Conservation (phyloP, 306 rosid genomes). For the Clitoria ternatea region DNA sequence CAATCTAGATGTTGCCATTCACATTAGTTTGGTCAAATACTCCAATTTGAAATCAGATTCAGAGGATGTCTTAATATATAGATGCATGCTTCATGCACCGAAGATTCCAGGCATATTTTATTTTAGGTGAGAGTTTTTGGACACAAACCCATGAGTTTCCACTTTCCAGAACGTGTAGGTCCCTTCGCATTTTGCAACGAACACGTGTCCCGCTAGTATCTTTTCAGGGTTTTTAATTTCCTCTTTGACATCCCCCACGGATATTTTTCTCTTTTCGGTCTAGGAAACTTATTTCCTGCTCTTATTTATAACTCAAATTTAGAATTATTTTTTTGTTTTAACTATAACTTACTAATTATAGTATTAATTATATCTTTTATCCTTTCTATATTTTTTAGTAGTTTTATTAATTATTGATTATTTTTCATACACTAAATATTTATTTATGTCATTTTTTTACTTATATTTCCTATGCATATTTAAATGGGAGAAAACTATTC, state of each 20-base stretch:
- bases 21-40: constrained; percentile 3
- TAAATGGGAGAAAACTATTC: too few relatives aligned
- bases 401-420: too few relatives aligned
- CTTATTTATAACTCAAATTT: too few relatives aligned
- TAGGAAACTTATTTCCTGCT: too few relatives aligned
- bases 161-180: constrained; percentile 22
- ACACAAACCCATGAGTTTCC: background rate
- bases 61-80: constrained; percentile 5
- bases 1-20: constrained; percentile 37
- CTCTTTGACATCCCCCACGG: background rate
- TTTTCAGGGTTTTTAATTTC: background rate
- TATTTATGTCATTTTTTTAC: too few relatives aligned
- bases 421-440: too few relatives aligned
- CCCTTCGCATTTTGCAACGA: background rate
- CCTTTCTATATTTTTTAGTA: too few relatives aligned
- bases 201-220: constrained; percentile 8
- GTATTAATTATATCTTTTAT: too few relatives aligned
- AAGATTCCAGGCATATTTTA: constrained; percentile 34
- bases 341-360: too few relatives aligned
- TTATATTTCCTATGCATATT: too few relatives aligned
- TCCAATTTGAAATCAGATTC: background rate
- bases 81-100: background rate
- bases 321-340: too few relatives aligned
- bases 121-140: constrained; percentile 26
- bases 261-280: too few relatives aligned